Evolutionary conservation across 2,329 filamentous ascomycete genomes (phyloP), one percentile per base, ranked within the genome.

Genomic region (Aspergillus neoniger): DNA sequence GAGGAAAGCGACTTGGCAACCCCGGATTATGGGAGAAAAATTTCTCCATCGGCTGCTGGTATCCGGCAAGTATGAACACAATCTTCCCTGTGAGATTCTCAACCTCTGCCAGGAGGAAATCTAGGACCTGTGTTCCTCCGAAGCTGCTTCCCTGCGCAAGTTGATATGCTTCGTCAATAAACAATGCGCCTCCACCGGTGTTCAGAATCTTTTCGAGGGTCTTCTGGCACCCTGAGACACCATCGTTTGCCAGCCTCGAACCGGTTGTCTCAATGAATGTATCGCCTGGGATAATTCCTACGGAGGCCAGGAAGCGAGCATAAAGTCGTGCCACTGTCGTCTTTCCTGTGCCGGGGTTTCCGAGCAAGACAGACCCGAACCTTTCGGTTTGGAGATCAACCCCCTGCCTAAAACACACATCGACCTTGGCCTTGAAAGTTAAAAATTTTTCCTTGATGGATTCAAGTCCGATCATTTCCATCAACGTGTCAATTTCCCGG

Each of bases 161-260:
- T 64, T 93, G 90, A 67, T 94, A 92, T 0, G 90, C 89, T 71
- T 94, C 90, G 61, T 94, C 91, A 21, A 94, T 88, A 69, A 94
- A 93, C 1, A 91, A 68, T 0, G 87, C 87, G 0, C 91, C 91
- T 0, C 90, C 90, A 0, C 85, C 86, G 0, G 74, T 65, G 28
- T 86, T 78, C 4, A 86, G 71, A 0, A 93, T 80, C 0, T 78
- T 66, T 2, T 88, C 79, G 5, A 91, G 75, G 0, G 87, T 73
- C 12, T 81, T 80, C 67, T 89, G 81, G 63, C 82, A 85, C 0
- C 81, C 85, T 0, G 76, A 57, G 0, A 91, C 83, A 0, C 89
- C 90, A 0, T 82, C 80, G 50, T 85, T 85, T 0, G 89, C 86
- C 0, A 94, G 80, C 15, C 81, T 80, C 0, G 90, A 85, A 0